A percentile compares a stretch with the other conserved stretches of the same genome.
phyloP scores from a whole-genome alignment of 2,329 filamentous ascomycete genomes.

The Aureobasidium sp. region DNA sequence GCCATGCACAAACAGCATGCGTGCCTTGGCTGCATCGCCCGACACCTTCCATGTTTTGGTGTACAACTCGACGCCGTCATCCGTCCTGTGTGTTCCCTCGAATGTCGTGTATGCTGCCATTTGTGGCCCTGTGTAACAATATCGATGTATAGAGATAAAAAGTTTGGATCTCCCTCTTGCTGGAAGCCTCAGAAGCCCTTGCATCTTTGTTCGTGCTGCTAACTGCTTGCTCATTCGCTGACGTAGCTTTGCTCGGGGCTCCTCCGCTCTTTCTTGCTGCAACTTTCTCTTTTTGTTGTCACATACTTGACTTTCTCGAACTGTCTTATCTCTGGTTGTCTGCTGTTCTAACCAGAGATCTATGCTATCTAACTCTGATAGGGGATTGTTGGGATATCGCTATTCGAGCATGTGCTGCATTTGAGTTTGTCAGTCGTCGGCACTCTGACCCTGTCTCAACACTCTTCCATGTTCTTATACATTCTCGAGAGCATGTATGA shows the following conservation, averaged over 20 bases:
- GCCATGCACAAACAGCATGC: slow-evolving; percentile 77
- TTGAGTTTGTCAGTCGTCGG: neutral
- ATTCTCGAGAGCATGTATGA: neutral
- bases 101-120: slow-evolving; percentile 6
- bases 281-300: neutral
- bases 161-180: neutral
- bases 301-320: neutral
- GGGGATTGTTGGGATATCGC: neutral
- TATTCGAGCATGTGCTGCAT: neutral
- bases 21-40: slow-evolving; percentile 46
- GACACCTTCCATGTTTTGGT: slow-evolving; percentile 55
- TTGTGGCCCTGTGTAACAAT: neutral
- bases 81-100: slow-evolving; percentile 45
- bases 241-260: slow-evolving; percentile 1
- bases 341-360: neutral
- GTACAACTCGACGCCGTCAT: slow-evolving; percentile 50
- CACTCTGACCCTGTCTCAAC: neutral
- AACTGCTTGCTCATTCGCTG: neutral
- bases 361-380: neutral
- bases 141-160: neutral
- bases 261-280: neutral
- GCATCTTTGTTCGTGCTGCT: neutral
- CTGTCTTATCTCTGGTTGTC: neutral
- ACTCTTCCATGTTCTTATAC: neutral
- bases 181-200: neutral